phyloP scores from a whole-genome alignment of 176 grass and related monocot genomes.

The Zoysia japonica region DNA sequence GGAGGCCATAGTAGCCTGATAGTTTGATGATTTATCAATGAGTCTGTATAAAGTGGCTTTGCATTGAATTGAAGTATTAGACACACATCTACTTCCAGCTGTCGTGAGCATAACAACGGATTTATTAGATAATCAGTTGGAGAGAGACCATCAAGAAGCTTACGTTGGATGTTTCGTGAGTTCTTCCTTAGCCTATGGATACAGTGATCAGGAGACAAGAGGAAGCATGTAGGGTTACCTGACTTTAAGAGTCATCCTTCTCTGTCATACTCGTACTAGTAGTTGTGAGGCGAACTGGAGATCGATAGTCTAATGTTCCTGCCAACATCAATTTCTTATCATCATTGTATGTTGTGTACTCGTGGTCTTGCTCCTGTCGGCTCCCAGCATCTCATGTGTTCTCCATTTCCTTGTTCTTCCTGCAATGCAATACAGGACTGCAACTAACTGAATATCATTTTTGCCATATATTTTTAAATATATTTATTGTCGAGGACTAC shows the following conservation, averaged over 20 bases:
- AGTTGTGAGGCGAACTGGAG: neutral
- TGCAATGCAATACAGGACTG: constrained; percentile 24
- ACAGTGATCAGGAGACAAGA: constrained; percentile 26
- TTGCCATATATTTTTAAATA: neutral
- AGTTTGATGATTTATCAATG: constrained; percentile 14
- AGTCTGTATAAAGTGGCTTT: neutral
- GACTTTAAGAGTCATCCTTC: constrained; percentile 30
- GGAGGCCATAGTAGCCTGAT: neutral
- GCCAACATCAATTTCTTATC: constrained; percentile 9
- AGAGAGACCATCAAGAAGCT: constrained; percentile 7
- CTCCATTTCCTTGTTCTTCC: constrained; percentile 29
- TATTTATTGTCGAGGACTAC: neutral
- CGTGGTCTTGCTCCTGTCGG: neutral
- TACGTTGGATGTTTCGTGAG: constrained; percentile 30
- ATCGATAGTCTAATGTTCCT: constrained; percentile 19
- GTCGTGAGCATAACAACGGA: constrained; percentile 11
- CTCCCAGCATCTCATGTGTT: constrained; percentile 17
- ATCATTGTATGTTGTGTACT: constrained; percentile 11
- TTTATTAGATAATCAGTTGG: constrained; percentile 27
- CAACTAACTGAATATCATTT: neutral
- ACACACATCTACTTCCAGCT: neutral
- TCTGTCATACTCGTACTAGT: neutral
- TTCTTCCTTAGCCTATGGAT: constrained; percentile 34
- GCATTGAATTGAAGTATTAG: constrained; percentile 1
- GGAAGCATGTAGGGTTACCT: constrained; percentile 34